Evolutionary conservation across 2,329 filamentous ascomycete species (phyloP).

Genomic region (Lasiodiplodia gonubiensis): DNA sequence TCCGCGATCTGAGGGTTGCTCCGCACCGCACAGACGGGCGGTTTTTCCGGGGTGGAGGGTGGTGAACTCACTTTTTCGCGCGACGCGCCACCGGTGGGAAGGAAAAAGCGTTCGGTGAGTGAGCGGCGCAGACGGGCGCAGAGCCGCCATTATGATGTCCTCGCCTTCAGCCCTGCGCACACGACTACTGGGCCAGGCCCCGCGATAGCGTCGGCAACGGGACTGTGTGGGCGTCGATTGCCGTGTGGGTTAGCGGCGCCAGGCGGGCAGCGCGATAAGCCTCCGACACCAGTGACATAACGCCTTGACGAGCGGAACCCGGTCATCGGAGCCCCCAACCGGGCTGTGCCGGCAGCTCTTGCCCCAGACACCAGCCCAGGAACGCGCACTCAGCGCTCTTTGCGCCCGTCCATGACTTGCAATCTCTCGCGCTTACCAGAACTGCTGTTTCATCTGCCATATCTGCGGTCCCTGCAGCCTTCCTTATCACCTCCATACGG

Average conservation of each 20-base stretch:
- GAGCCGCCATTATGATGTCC: constrained; percentile 21
- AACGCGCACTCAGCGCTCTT: constrained; percentile 4
- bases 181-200: constrained; percentile 6
- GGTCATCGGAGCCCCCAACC: constrained; percentile 4
- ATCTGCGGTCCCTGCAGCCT: neutral
- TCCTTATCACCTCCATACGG: constrained; percentile 8
- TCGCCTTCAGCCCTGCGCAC: constrained; percentile 13
- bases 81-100: neutral
- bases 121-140: neutral
- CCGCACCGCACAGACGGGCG: constrained; percentile 8
- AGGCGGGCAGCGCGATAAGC: constrained; percentile 22
- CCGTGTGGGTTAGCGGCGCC: constrained; percentile 23
- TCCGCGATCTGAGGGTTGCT: constrained; percentile 4
- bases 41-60: neutral
- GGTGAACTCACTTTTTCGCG: neutral
- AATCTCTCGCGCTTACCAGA: constrained; percentile 13
- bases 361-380: neutral
- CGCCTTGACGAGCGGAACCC: constrained; percentile 13
- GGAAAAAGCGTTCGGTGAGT: neutral
- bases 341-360: neutral
- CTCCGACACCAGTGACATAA: constrained; percentile 19
- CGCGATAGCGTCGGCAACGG: constrained; percentile 25
- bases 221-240: constrained; percentile 15
- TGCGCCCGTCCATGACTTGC: constrained; percentile 19
- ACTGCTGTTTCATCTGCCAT: constrained; percentile 3